Base-by-base conservation (phyloP, 306 rosid genomes). In the Sindora glabra region DNA sequence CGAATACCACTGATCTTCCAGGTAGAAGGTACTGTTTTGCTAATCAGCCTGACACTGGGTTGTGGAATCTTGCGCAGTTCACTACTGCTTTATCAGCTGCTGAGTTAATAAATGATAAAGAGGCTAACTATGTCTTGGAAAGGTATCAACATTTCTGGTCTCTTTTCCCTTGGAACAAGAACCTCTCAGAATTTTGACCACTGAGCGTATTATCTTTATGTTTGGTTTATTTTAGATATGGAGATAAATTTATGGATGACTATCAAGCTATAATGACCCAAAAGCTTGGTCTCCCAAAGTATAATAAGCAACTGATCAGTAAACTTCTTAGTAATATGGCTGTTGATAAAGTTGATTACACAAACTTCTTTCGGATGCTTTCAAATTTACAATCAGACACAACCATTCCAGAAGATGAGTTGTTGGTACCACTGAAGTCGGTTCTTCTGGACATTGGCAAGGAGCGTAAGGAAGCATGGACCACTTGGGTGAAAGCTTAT, bases 1-100 rank as follows among this genome's bases (percentile, higher is more conserved):
- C 97, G 2, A 94, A 94, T 68, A 89, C 97, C 13, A 94, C 99
- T 5, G 99, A 94, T 70, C 97, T 94, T 86, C 99, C 97, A 36
- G 95, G 95, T 38, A 85, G 99, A 80, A 78, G 99, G 72, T 94
- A 94, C 73, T 86, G 99, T 77, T 94, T 94, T 78, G 94, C 99
- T 36, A 94, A 94, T 77, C 99, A 86, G 82, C 99, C 97, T 34
- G 99, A 94, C 62, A 79, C 89, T 71, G 95, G 99, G 67, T 79
- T 94, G 56, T 94, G 99, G 99, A 89, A 94, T 77, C 61, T 94
- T 69, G 94, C 88, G 7, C 97, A 94, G 64, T 84, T 94, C 29
- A 61, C 89, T 15, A 60, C 86, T 53, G 72, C 97, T 30, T 70
- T 94, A 61, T 57, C 79, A 50, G 51, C 97, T 44, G 94, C 99